Evolutionary conservation across 345 rosid species (phyloP).

Genomic region (Lepidium sativum): DNA sequence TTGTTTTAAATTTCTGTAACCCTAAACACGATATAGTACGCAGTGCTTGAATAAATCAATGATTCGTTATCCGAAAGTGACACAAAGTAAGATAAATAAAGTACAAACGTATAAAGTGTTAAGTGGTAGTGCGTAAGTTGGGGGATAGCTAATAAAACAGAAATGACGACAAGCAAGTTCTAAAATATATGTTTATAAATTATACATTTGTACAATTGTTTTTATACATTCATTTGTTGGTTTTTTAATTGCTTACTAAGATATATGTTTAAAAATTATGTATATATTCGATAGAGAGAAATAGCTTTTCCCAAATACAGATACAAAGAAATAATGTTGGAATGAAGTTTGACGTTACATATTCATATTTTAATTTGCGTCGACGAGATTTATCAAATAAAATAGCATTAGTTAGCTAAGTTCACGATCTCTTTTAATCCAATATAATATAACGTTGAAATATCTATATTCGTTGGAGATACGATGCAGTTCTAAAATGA

Average conservation of each 20-base stretch:
- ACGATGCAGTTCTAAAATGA: not conserved
- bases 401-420: not conserved
- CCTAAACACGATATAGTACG: no score
- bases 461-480: not conserved
- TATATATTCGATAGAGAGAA: not conserved
- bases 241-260: not conserved
- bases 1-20: no score
- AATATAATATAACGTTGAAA: not conserved
- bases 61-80: no score
- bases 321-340: not conserved
- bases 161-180: no score
- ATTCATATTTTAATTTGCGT: not conserved
- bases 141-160: no score
- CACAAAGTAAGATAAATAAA: no score
- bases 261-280: not conserved
- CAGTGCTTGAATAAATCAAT: no score
- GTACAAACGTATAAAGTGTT: no score
- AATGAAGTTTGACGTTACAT: constrained; percentile 1
- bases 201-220: no score
- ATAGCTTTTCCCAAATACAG: constrained; percentile 4
- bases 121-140: no score
- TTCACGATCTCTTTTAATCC: constrained; percentile 4
- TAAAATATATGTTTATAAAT: no score
- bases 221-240: not conserved
- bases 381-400: not conserved